Conservation (phyloP, 257 asterid genomes). For the Plantago major region DNA sequence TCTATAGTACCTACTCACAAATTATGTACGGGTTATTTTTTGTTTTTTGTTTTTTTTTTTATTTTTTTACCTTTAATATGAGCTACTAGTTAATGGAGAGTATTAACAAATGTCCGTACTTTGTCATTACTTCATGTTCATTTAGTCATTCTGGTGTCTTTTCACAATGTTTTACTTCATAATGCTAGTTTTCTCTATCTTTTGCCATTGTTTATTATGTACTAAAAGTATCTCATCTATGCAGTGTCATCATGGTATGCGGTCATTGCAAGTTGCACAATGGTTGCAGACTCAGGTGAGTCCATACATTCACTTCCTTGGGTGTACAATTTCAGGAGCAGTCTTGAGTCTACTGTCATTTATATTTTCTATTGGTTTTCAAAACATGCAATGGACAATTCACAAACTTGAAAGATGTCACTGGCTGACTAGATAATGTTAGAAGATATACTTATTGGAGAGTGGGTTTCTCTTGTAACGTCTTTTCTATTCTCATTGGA, state of each 20-base stretch:
- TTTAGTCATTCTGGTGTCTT: conserved; percentile 6
- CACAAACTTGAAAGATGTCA: neutral
- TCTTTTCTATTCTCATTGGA: neutral
- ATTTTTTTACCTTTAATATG: neutral
- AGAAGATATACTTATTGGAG: neutral
- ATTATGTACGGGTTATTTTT: too few relatives aligned
- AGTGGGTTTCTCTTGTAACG: neutral
- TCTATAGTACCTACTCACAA: too few relatives aligned
- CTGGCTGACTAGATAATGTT: neutral
- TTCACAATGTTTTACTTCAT: neutral
- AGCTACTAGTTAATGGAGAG: conserved; percentile 4
- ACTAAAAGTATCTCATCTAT: conserved; percentile 19
- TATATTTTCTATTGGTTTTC: neutral
- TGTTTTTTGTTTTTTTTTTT: too few relatives aligned
- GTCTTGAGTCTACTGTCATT: neutral
- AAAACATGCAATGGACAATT: neutral
- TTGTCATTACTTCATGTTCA: neutral
- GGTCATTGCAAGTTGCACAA: conserved; percentile 89
- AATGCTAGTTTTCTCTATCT: neutral
- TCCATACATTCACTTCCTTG: conserved; percentile 14
- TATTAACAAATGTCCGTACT: neutral
- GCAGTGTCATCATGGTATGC: conserved; percentile 96
- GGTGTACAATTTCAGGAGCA: neutral
- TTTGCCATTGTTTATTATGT: conserved; percentile 5
- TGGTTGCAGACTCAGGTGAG: conserved; percentile 95